Conservation (phyloP, 345 rosid genomes). For the Ceriops decandra region DNA sequence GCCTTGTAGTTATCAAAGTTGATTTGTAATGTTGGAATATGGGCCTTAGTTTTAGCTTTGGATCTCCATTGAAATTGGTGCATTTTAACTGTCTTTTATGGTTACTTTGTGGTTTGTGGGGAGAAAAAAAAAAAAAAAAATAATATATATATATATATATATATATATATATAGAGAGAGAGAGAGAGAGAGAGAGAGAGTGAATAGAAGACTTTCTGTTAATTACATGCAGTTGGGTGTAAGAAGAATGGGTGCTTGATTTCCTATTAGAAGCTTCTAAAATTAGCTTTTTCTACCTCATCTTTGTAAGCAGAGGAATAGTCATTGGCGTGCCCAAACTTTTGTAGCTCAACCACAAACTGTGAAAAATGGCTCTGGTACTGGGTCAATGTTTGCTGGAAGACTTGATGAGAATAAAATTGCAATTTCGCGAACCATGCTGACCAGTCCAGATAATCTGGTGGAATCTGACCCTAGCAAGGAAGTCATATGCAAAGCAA, state of each 20-base stretch:
- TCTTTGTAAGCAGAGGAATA: conserved; percentile 57
- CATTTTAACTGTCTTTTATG: no score
- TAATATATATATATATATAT: no score
- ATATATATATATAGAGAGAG: no score
- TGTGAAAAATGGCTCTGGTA: conserved; percentile 66
- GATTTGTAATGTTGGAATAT: neutral
- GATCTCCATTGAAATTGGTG: no score
- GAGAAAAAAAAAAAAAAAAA: no score
- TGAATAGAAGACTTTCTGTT: no score
- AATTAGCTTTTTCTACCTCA: neutral
- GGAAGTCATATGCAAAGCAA: conserved; percentile 42
- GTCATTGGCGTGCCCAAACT: conserved; percentile 83
- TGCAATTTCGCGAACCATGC: conserved; percentile 29
- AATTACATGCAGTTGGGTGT: no score
- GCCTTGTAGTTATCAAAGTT: neutral
- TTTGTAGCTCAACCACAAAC: conserved; percentile 57
- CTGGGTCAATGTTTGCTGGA: conserved; percentile 50
- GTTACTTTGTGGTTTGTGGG: no score
- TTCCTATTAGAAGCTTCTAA: neutral
- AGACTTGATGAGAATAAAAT: conserved; percentile 66
- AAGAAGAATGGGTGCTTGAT: neutral
- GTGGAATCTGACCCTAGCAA: conserved; percentile 52
- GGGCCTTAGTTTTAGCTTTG: neutral
- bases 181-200: no score
- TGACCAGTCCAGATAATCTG: conserved; percentile 43